A percentile compares a stretch with the other conserved stretches of the same genome.
phyloP scores from a whole-genome alignment of 2,329 filamentous ascomycete genomes.

The Aspergillus oerlinghausenensis region DNA sequence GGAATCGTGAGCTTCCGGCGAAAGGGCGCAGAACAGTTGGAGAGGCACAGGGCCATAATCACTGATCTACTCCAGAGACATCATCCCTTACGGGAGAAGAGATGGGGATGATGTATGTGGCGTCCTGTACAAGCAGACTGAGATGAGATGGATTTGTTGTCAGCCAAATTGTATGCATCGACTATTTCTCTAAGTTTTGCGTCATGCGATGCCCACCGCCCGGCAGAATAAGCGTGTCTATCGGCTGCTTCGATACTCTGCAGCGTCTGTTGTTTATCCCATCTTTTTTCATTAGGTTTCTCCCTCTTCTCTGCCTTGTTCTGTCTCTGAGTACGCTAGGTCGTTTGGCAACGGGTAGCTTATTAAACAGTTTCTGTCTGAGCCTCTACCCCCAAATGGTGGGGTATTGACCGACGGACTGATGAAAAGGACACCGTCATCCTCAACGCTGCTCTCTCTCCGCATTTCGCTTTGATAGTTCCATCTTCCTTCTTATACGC shows the following conservation, averaged over 20 bases:
- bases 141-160: neutral
- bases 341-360: neutral
- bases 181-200: slow-evolving; percentile 3
- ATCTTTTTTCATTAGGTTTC: neutral
- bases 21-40: slow-evolving; percentile 19
- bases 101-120: neutral
- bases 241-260: neutral
- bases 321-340: neutral
- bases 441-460: neutral
- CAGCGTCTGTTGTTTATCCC: neutral
- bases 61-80: slow-evolving; percentile 24
- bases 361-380: neutral
- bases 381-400: too few relatives aligned
- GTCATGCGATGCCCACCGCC: slow-evolving; percentile 14
- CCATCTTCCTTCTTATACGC: neutral
- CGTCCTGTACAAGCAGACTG: neutral
- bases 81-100: slow-evolving; percentile 12
- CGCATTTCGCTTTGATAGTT: neutral
- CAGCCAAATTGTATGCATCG: neutral
- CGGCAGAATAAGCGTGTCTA: slow-evolving; percentile 14
- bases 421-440: slow-evolving; percentile 14
- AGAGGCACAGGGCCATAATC: slow-evolving; percentile 34
- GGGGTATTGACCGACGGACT: neutral
- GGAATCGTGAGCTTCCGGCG: slow-evolving; percentile 18
- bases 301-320: neutral